Evolutionary conservation across 164 flowering plant species (phyloP), one percentile per base, ranked within the genome.

Genomic region (Magnolia sinica): DNA sequence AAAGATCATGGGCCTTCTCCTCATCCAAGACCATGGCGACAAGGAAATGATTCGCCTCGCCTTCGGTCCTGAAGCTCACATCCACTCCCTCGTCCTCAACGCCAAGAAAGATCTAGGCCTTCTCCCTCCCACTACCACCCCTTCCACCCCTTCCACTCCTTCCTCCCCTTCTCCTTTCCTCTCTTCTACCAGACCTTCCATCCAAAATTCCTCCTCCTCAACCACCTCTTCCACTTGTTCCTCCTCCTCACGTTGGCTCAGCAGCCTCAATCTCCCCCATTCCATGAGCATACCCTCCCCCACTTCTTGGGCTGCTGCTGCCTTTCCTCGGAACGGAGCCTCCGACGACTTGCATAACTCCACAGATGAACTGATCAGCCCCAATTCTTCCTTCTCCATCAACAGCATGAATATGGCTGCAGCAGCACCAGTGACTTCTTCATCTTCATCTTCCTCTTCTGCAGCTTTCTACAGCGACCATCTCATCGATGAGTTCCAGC

Each of bases 11-110:
- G 98, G 98, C 8, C 77, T 90, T 1, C 88, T 95, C 13, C 86
- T 95, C 7, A 84, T 93, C 14, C 95, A 95, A 80, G 98, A 93
- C 75, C 97, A 95, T 74, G 98, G 97, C 9, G 98, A 93, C 79
- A 90, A 90, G 72, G 98, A 95, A 66, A 92, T 95, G 98, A 95
- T 93, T 59, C 81, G 98, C n/a, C 82, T 95, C 70, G 98, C 98
- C 77, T 92, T 92, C 75, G 95, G 95, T 1, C 97, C 98, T 0
- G 97, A 95, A 73, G 73, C 93, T 37, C 84, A 88, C 7, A 71
- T 95, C 37, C 95, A 90, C 76, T 89, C 97, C 1, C 82, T 90
- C 24, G 87, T 95, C 51, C 78, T 89, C 77, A 85, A 88, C 74
- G 93, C 97, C 1, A 83, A 83, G 50, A 87, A 84, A 55, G 92